These are phyloP conservation scores for Cordyceps javanica DNA, from an alignment of 2,329 filamentous ascomycete species.

Conservation along the genomic window DNA sequence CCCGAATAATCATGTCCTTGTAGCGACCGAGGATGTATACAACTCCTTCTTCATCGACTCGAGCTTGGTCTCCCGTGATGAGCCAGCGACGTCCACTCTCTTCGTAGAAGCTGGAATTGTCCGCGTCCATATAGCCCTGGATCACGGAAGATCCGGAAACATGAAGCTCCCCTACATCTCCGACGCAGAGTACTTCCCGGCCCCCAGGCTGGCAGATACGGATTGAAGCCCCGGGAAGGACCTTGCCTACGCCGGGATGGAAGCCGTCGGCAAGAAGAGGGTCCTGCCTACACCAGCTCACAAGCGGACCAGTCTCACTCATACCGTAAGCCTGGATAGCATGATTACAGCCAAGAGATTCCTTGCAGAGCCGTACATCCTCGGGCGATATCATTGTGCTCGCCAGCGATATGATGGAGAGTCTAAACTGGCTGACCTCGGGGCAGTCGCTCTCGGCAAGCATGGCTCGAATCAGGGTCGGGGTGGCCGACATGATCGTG, in stretches of 20 bases:
- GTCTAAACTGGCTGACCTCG: conserved; percentile 20
- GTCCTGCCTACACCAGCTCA: conserved; percentile 33
- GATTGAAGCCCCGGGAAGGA: conserved; percentile 32
- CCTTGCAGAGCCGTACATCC: conserved; percentile 27
- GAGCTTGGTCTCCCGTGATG: conserved; percentile 35
- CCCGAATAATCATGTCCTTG: conserved; percentile 41
- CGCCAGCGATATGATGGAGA: conserved; percentile 29
- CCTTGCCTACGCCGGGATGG: conserved; percentile 36
- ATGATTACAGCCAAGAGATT: conserved; percentile 25
- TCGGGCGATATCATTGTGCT: conserved; percentile 26
- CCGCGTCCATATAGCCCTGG: conserved; percentile 25
- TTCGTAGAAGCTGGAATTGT: conserved; percentile 27
- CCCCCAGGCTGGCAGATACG: conserved; percentile 30
- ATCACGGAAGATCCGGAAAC: conserved; percentile 31
- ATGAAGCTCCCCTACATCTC: conserved; percentile 35
- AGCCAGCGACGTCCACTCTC: conserved; percentile 31
- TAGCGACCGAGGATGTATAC: conserved; percentile 35
- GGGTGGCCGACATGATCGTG: conserved; percentile 35
- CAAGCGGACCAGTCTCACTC: conserved; percentile 37
- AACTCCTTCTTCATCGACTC: conserved; percentile 30
- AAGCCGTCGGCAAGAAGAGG: conserved; percentile 25
- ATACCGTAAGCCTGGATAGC: conserved; percentile 38
- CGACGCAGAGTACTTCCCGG: conserved; percentile 22
- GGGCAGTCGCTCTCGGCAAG: conserved; percentile 25
- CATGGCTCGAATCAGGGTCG: conserved; percentile 29